Conservation (phyloP, 352 stramenopile genomes). For the Saprolegnia parasitica region DNA sequence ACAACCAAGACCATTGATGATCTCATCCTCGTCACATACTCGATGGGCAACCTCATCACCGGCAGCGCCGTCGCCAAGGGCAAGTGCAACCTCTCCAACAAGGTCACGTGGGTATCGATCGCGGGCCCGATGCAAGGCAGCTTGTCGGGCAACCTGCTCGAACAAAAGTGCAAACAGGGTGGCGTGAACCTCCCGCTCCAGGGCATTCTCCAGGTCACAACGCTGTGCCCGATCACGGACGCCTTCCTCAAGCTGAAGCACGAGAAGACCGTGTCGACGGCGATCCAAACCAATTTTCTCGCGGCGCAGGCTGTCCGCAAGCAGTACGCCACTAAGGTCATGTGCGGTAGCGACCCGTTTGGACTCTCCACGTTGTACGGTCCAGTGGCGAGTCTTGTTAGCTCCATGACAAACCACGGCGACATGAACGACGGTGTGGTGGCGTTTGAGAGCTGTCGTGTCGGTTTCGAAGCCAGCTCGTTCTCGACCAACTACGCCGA, state of each 20-base stretch:
- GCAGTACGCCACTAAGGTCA: conserved; percentile 38
- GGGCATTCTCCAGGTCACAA: conserved; percentile 34
- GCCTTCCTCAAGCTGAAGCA: conserved; percentile 40
- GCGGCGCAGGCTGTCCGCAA: conserved; percentile 35
- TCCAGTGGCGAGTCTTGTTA: conserved; percentile 33
- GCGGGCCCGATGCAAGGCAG: conserved; percentile 32
- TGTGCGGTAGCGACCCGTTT: conserved; percentile 41
- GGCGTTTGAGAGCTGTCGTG: conserved; percentile 55
- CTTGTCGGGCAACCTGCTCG: conserved; percentile 17
- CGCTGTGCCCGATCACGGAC: conserved; percentile 39
- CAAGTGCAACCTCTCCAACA: conserved; percentile 34
- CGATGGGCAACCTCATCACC: conserved; percentile 57
- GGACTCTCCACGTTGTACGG: conserved; percentile 42
- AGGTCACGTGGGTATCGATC: conserved; percentile 36
- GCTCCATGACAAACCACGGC: conserved; percentile 36
- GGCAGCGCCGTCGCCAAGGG: conserved; percentile 41
- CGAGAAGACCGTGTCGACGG: conserved; percentile 36
- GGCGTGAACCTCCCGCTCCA: conserved; percentile 32
- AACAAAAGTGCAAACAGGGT: conserved; percentile 15
- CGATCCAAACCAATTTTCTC: conserved; percentile 35
- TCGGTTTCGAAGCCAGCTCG: conserved; percentile 33
- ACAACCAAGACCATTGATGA: conserved; percentile 42
- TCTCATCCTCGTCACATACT: conserved; percentile 60
- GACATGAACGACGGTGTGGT: conserved; percentile 47
- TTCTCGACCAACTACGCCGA: conserved; percentile 41